phyloP scores from a whole-genome alignment of 2,329 filamentous ascomycete species.

The Aspergillus sp. region DNA sequence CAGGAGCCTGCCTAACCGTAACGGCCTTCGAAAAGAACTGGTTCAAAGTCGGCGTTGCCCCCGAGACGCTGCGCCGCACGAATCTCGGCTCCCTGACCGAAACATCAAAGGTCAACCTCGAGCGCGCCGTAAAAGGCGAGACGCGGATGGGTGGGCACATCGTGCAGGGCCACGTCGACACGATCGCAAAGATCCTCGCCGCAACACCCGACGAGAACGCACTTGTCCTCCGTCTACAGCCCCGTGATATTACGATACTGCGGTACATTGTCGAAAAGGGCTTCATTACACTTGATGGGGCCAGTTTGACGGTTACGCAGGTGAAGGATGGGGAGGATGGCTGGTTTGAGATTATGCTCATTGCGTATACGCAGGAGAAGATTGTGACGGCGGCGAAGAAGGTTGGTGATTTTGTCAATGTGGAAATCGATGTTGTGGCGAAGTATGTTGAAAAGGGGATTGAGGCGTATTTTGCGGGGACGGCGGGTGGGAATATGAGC shows the following conservation, averaged over 20 bases:
- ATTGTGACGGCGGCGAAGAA: slow-evolving; percentile 81
- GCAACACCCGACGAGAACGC: slow-evolving; percentile 86
- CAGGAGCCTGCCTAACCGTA: slow-evolving; percentile 85
- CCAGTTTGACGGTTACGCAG: slow-evolving; percentile 87
- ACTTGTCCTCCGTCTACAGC: slow-evolving; percentile 80
- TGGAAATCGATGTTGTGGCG: slow-evolving; percentile 87
- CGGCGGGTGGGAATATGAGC: slow-evolving; percentile 47
- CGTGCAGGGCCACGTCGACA: slow-evolving; percentile 97
- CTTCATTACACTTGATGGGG: slow-evolving; percentile 91
- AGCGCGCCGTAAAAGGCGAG: slow-evolving; percentile 85
- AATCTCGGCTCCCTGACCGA: slow-evolving; percentile 79
- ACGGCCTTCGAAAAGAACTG: slow-evolving; percentile 66
- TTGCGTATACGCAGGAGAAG: slow-evolving; percentile 92
- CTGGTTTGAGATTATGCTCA: slow-evolving; percentile 96
- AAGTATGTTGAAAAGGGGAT: slow-evolving; percentile 76
- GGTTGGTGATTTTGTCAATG: slow-evolving; percentile 80
- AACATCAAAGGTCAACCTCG: slow-evolving; percentile 80
- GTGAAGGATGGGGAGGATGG: slow-evolving; percentile 80
- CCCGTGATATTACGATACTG: slow-evolving; percentile 70
- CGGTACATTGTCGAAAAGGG: slow-evolving; percentile 95
- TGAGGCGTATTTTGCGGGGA: slow-evolving; percentile 69
- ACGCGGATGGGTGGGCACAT: slow-evolving; percentile 99
- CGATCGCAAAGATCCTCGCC: slow-evolving; percentile 74
- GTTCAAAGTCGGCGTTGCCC: slow-evolving; percentile 93
- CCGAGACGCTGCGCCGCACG: slow-evolving; percentile 93